These are phyloP conservation scores for Plasmodium coatneyi DNA, from an alignment of 169 alveolate genomes.

Conservation along the genomic window DNA sequence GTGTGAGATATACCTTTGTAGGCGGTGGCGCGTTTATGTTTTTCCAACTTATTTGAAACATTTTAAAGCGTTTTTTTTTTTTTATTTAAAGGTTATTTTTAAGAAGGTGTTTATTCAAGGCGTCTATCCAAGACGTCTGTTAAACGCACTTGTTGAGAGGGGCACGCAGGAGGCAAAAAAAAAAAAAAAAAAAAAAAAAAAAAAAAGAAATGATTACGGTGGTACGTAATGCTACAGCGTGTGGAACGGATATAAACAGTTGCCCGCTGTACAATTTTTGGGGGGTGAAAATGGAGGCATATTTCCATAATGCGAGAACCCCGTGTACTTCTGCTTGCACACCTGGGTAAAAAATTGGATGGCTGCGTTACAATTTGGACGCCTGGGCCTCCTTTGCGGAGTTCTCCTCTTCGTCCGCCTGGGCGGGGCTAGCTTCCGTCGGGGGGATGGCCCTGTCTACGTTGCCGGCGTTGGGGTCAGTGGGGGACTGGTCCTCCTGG, in stretches of 20 bases:
- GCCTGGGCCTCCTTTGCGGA: not conserved
- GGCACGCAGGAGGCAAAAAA: not conserved
- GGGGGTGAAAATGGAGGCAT: not conserved
- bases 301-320: not conserved
- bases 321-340: not conserved
- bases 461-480: not conserved
- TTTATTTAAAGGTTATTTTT: not conserved
- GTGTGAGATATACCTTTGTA: not conserved
- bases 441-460: not conserved
- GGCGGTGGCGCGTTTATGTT: not conserved
- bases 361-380: not conserved
- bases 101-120: not conserved
- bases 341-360: no score
- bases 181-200: no score
- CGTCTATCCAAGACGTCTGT: not conserved
- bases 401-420: not conserved
- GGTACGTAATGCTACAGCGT: not conserved
- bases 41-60: not conserved
- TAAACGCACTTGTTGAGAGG: not conserved
- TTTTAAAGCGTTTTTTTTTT: not conserved
- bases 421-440: not conserved
- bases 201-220: not conserved
- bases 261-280: not conserved
- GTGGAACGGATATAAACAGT: not conserved
- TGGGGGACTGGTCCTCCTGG: not conserved